phyloP scores from a whole-genome alignment of 2,329 filamentous ascomycete species.

The Hymenoscyphus repandus region DNA sequence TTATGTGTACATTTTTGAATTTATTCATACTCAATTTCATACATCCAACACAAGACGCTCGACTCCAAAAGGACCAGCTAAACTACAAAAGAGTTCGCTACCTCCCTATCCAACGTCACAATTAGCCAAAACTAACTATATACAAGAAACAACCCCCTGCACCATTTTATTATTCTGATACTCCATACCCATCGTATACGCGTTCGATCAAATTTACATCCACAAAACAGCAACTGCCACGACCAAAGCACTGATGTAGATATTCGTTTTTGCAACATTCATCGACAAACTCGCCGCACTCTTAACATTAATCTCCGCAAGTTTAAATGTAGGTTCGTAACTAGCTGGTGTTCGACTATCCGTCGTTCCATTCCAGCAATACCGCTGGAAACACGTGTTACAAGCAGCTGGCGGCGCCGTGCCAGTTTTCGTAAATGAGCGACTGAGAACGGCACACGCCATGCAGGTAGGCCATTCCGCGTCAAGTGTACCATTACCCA shows the following conservation, averaged over 20 bases:
- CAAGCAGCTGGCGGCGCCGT: conserved; percentile 68
- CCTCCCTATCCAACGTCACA: no score
- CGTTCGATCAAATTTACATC: conserved; percentile 16
- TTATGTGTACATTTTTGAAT: no score
- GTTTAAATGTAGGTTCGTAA: conserved; percentile 23
- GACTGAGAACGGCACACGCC: conserved; percentile 76
- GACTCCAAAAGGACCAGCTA: no score
- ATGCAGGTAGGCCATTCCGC: conserved; percentile 75
- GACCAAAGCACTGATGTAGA: neutral
- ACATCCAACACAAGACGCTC: no score
- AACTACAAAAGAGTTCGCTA: no score
- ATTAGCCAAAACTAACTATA: no score
- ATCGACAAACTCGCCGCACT: neutral
- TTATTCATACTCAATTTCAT: no score
- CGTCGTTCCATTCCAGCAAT: conserved; percentile 81
- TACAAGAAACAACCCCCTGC: no score
- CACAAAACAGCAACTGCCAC: conserved; percentile 1
- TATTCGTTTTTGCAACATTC: neutral
- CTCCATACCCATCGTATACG: no score
- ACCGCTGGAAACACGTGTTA: conserved; percentile 67
- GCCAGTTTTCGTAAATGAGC: conserved; percentile 67
- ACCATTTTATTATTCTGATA: no score
- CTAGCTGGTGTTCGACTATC: conserved; percentile 12
- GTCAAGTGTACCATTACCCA: conserved; percentile 74
- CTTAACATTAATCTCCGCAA: conserved; percentile 8